Percentiles rank a stretch among this genome's conserved stretches.
Evolutionary conservation across 495 filamentous ascomycete genomes (phyloP).

Genomic region (Aspergillus steynii): DNA sequence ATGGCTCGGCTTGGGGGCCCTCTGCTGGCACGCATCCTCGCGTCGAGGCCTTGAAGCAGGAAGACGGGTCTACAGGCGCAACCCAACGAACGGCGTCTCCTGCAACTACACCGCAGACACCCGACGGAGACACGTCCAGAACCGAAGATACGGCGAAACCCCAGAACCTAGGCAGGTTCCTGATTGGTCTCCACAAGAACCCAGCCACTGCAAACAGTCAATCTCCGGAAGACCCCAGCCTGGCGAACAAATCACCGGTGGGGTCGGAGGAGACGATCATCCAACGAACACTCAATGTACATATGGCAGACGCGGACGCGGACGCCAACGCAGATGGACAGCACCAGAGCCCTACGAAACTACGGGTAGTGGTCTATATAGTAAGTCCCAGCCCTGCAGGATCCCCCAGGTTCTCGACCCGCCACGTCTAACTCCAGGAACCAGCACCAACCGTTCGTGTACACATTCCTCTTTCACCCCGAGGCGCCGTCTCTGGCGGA

Average conservation of each 20-base stretch:
- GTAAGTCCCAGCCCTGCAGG: slow-evolving; percentile 32
- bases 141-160: slow-evolving; percentile 2
- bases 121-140: not conserved
- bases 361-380: slow-evolving; percentile 73
- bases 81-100: slow-evolving; percentile 10
- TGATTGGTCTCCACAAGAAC: slow-evolving; percentile 70
- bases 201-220: slow-evolving; percentile 42
- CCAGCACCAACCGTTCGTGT: slow-evolving; percentile 81
- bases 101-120: not conserved
- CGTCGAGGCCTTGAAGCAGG: slow-evolving; percentile 23
- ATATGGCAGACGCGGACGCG: slow-evolving; percentile 20
- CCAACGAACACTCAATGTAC: slow-evolving; percentile 53
- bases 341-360: slow-evolving; percentile 35
- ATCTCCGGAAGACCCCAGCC: slow-evolving; percentile 28
- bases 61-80: slow-evolving; percentile 5
- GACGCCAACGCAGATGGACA: slow-evolving; percentile 8
- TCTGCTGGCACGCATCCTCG: slow-evolving; percentile 31
- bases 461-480: slow-evolving; percentile 81
- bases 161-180: slow-evolving; percentile 55
- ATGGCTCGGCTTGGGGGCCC: slow-evolving; percentile 58
- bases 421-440: not conserved
- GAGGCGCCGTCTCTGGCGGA: slow-evolving; percentile 65
- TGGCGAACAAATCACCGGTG: slow-evolving; percentile 19
- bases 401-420: not conserved
- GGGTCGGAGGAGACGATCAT: slow-evolving; percentile 42